Evolutionary conservation across 495 filamentous ascomycete species (phyloP).

Genomic region (Podospora didyma): DNA sequence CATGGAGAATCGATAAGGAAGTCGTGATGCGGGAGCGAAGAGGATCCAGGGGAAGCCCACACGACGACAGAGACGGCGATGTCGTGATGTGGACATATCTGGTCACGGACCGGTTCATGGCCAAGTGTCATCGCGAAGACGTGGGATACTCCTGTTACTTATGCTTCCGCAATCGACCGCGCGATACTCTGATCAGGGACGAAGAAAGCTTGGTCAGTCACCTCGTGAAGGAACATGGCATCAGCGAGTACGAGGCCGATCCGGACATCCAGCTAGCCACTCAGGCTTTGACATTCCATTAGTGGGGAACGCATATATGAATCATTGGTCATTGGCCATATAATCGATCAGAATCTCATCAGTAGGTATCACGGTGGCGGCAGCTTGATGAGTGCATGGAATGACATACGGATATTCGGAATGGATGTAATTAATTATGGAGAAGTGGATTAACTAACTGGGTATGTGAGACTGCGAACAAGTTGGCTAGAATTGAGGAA

Average conservation of each 20-base stretch:
- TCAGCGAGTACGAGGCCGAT: constrained; percentile 26
- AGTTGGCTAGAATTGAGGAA: too few species aligned
- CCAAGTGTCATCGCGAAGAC: constrained; percentile 30
- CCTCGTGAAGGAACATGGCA: constrained; percentile 22
- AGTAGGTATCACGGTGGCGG: too few species aligned
- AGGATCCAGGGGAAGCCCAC: neutral
- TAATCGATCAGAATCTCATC: too few species aligned
- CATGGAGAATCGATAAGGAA: constrained; percentile 31
- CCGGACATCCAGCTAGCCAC: constrained; percentile 24
- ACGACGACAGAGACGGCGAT: constrained; percentile 2
- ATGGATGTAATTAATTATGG: too few species aligned
- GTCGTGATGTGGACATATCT: constrained; percentile 23
- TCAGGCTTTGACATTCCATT: constrained; percentile 1
- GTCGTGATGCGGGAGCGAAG: constrained; percentile 10
- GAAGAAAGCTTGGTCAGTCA: constrained; percentile 28
- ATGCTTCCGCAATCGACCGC: constrained; percentile 21
- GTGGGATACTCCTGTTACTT: constrained; percentile 29
- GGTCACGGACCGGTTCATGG: constrained; percentile 28
- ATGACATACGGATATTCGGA: too few species aligned
- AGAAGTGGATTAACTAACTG: too few species aligned
- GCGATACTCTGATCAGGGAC: constrained; percentile 25
- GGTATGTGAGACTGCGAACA: too few species aligned
- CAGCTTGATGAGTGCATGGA: too few species aligned
- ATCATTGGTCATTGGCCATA: too few species aligned
- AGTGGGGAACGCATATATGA: neutral